These are phyloP conservation scores for Annulohypoxylon truncatum DNA, from an alignment of 2,329 filamentous ascomycete species.

Conservation along the genomic window DNA sequence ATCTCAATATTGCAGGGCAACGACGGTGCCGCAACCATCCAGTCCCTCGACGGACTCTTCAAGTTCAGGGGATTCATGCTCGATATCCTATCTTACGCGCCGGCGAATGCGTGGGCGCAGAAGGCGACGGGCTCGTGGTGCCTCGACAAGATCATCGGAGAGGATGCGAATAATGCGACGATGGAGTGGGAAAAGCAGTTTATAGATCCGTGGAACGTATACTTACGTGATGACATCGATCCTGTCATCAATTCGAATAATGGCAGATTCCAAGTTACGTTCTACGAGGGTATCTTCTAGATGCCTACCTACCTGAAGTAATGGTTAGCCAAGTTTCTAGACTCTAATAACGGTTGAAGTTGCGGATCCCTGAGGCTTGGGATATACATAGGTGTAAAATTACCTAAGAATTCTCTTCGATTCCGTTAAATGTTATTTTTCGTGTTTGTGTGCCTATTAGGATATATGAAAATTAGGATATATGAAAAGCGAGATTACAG, in stretches of 20 bases:
- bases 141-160: constrained; percentile 41
- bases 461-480: no score
- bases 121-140: constrained; percentile 42
- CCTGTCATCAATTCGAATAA: constrained; percentile 43
- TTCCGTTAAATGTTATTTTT: no score
- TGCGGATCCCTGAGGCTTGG: not conserved
- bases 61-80: constrained; percentile 36
- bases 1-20: constrained; percentile 44
- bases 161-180: constrained; percentile 33
- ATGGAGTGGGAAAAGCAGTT: constrained; percentile 35
- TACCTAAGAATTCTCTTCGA: not conserved
- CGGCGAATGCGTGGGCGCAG: constrained; percentile 31
- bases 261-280: constrained; percentile 41
- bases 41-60: constrained; percentile 30
- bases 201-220: constrained; percentile 36
- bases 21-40: constrained; percentile 39
- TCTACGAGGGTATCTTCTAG: constrained; percentile 37
- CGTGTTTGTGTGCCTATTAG: no score
- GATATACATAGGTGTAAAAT: not conserved
- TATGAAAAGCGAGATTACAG: no score
- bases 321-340: not conserved
- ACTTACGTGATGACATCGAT: constrained; percentile 35
- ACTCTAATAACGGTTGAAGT: not conserved
- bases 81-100: constrained; percentile 37
- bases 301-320: not conserved